These are phyloP conservation scores for Sporothrix variecibatus DNA, from an alignment of 2,329 filamentous ascomycete species.

Conservation along the genomic window DNA sequence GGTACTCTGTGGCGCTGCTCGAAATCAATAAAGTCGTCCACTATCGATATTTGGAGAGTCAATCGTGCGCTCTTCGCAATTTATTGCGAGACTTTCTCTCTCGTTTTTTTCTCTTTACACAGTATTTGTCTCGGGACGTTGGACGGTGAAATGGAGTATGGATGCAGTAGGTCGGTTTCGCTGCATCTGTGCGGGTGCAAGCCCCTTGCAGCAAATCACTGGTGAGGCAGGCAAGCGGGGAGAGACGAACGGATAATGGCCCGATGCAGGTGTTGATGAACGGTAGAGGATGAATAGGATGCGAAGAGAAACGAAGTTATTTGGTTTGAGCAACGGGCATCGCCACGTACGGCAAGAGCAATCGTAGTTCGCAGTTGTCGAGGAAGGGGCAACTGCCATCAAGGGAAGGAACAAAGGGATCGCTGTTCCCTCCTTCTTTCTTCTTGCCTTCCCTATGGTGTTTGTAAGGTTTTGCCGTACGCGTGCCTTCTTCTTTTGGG, in stretches of 20 bases:
- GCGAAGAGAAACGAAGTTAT: not conserved
- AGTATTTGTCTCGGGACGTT: not conserved
- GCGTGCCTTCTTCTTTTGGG: slow-evolving; percentile 16
- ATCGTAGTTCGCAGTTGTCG: not conserved
- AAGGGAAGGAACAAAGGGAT: not conserved
- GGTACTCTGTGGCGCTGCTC: not conserved
- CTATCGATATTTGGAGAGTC: not conserved
- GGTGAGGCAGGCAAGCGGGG: not conserved
- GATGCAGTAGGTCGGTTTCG: slow-evolving; percentile 17
- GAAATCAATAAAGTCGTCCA: not conserved
- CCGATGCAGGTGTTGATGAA: slow-evolving; percentile 4
- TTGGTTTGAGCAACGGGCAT: not conserved
- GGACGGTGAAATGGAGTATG: not conserved
- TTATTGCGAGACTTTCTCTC: not conserved
- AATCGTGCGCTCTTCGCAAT: not conserved
- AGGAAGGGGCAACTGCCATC: not conserved
- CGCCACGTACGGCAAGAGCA: not conserved
- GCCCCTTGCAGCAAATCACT: slow-evolving; percentile 26
- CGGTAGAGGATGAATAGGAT: not conserved
- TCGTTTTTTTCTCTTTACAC: too few relatives aligned
- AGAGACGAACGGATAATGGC: not conserved
- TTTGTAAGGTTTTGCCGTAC: not conserved
- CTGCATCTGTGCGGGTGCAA: slow-evolving; percentile 15
- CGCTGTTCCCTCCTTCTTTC: not conserved
- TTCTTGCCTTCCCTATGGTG: not conserved